Evolutionary conservation across 73 alveolate genomes (phyloP).

Genomic region (Blepharisma stoltei): DNA sequence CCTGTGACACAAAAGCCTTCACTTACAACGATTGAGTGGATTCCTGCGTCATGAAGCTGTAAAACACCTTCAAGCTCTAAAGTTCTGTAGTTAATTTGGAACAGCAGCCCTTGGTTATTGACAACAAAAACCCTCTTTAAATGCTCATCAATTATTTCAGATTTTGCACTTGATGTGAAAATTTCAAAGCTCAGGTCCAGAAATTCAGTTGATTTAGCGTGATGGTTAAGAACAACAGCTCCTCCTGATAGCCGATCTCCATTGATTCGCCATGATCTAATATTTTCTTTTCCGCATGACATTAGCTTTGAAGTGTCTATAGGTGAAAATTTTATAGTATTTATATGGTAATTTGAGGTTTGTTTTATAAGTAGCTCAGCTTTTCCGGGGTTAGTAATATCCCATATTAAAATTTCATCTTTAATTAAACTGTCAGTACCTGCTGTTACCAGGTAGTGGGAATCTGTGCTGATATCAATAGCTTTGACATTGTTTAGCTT

Average conservation of each 20-base stretch:
- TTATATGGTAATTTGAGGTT: slow-evolving; percentile 64
- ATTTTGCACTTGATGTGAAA: slow-evolving; percentile 60
- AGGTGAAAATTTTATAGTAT: slow-evolving; percentile 73
- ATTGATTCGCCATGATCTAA: slow-evolving; percentile 89
- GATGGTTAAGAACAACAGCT: slow-evolving; percentile 85
- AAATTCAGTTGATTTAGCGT: slow-evolving; percentile 77
- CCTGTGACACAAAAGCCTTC: slow-evolving; percentile 94
- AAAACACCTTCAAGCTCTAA: slow-evolving; percentile 76
- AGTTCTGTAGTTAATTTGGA: slow-evolving; percentile 47
- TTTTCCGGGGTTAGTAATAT: slow-evolving; percentile 70
- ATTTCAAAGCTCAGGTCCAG: slow-evolving; percentile 70
- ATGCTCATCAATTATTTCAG: slow-evolving; percentile 49
- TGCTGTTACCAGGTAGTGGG: slow-evolving; percentile 40
- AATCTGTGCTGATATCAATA: slow-evolving; percentile 50
- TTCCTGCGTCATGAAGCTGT: slow-evolving; percentile 78
- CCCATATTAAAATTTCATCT: slow-evolving; percentile 74
- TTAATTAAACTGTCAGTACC: slow-evolving; percentile 53
- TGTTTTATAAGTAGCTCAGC: slow-evolving; percentile 66
- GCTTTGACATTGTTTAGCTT: slow-evolving; percentile 40
- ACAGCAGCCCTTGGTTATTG: slow-evolving; percentile 55
- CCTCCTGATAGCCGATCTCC: slow-evolving; percentile 67
- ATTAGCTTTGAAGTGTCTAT: slow-evolving; percentile 69
- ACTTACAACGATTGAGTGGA: slow-evolving; percentile 72
- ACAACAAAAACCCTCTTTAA: slow-evolving; percentile 51
- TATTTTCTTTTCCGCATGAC: slow-evolving; percentile 88